These are phyloP conservation scores for Protea cynaroides DNA, from an alignment of 164 flowering plant genomes.

Conservation along the genomic window DNA sequence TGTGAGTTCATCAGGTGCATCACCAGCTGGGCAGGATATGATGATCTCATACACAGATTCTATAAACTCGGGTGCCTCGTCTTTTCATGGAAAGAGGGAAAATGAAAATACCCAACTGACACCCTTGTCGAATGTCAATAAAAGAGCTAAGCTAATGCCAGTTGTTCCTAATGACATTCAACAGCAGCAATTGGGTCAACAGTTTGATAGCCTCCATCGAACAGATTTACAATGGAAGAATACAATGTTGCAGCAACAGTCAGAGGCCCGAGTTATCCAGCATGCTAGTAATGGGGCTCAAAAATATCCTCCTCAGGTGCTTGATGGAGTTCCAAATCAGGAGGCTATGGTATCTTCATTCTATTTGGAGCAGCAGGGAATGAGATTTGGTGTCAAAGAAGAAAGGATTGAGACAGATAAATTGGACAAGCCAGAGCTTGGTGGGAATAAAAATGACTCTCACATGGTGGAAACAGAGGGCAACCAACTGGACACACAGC, in stretches of 20 bases:
- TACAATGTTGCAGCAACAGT: conserved; percentile 48
- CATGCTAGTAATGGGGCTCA: conserved; percentile 43
- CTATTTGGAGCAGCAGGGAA: conserved; percentile 41
- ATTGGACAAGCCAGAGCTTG: conserved; percentile 42
- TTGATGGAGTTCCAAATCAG: conserved; percentile 57
- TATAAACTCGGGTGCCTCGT: conserved; percentile 29
- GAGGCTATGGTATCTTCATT: conserved; percentile 40
- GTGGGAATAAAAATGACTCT: conserved; percentile 33
- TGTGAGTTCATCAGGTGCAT: conserved; percentile 34
- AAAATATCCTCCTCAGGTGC: conserved; percentile 49
- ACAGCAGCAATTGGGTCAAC: conserved; percentile 45
- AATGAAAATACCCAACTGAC: conserved; percentile 54
- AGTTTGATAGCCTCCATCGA: conserved; percentile 46
- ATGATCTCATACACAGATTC: conserved; percentile 53
- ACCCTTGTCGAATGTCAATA: conserved; percentile 40
- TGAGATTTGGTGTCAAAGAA: conserved; percentile 54
- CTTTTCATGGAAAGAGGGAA: conserved; percentile 60
- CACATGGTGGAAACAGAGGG: conserved; percentile 36
- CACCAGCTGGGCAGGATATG: conserved; percentile 55
- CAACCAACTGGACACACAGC: conserved; percentile 48
- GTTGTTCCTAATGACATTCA: conserved; percentile 44
- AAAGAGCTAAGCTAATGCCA: conserved; percentile 46
- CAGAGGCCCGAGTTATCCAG: conserved; percentile 51
- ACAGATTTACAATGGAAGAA: conserved; percentile 67
- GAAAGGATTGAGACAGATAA: conserved; percentile 59